phyloP scores from a whole-genome alignment of 192 early-diverging fungal genomes.

The Coemansia sp. region DNA sequence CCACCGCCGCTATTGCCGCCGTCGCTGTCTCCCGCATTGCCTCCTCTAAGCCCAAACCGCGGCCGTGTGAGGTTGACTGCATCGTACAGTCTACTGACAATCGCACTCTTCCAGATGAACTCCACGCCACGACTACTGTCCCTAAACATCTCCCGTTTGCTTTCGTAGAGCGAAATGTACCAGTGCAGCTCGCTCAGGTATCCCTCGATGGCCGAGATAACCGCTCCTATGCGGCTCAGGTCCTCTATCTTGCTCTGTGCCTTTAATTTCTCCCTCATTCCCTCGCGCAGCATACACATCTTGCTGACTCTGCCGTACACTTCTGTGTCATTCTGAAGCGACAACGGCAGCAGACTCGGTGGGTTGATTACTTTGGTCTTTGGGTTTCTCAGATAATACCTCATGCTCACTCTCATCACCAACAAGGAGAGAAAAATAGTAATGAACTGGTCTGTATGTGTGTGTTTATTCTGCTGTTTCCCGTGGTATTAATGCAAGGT shows the following conservation, averaged over 20 bases:
- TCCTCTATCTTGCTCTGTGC: slow-evolving; percentile 47
- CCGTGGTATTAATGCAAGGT: not conserved
- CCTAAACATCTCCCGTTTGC: slow-evolving; percentile 34
- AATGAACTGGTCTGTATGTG: not conserved
- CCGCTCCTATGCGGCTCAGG: slow-evolving; percentile 22
- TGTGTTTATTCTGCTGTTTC: not conserved
- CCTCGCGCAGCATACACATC: slow-evolving; percentile 47
- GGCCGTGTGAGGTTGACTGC: slow-evolving; percentile 22
- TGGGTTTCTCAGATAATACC: slow-evolving; percentile 43
- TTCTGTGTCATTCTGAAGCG: slow-evolving; percentile 50
- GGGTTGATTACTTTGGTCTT: slow-evolving; percentile 46
- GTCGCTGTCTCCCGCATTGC: slow-evolving; percentile 20
- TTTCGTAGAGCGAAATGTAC: slow-evolving; percentile 42
- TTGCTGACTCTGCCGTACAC: slow-evolving; percentile 40
- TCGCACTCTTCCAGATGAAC: slow-evolving; percentile 56
- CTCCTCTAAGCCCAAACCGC: slow-evolving; percentile 19
- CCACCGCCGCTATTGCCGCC: slow-evolving; percentile 20
- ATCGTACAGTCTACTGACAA: slow-evolving; percentile 38
- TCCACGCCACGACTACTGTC: slow-evolving; percentile 30
- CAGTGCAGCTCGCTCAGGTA: slow-evolving; percentile 52
- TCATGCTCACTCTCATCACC: slow-evolving; percentile 17
- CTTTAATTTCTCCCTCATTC: slow-evolving; percentile 51
- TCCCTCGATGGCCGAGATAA: slow-evolving; percentile 32
- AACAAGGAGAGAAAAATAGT: not conserved
- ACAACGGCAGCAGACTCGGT: slow-evolving; percentile 30